These are phyloP conservation scores for Lipomyces starkeyi DNA, from an alignment of 805 yeast genomes.

Conservation along the genomic window DNA sequence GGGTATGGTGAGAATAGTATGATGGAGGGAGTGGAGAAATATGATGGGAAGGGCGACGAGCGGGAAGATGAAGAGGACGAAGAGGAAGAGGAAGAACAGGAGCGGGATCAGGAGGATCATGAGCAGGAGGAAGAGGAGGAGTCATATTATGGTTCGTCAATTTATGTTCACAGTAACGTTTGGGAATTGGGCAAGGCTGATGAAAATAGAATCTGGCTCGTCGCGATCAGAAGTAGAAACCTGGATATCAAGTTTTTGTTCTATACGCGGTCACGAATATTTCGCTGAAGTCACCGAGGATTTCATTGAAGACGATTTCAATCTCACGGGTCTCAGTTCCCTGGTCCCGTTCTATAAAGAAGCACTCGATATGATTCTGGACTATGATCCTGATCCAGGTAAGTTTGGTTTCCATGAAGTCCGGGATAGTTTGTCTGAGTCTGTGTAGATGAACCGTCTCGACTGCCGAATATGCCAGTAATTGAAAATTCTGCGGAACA, in stretches of 20 bases:
- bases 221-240: slow-evolving; percentile 61
- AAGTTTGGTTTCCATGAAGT: neutral
- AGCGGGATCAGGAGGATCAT: slow-evolving; percentile 32
- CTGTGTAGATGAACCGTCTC: slow-evolving; percentile 50
- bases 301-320: slow-evolving; percentile 95
- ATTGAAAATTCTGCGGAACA: slow-evolving; percentile 91
- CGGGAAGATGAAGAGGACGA: slow-evolving; percentile 14
- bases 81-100: slow-evolving; percentile 15
- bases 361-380: slow-evolving; percentile 88
- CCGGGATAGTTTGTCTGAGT: slow-evolving; percentile 44
- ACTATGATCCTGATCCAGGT: slow-evolving; percentile 65
- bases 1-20: slow-evolving; percentile 11
- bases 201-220: slow-evolving; percentile 34
- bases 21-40: slow-evolving; percentile 33
- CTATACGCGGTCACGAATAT: slow-evolving; percentile 82
- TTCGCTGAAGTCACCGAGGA: slow-evolving; percentile 91
- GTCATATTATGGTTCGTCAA: slow-evolving; percentile 32
- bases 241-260: slow-evolving; percentile 84
- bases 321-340: slow-evolving; percentile 83
- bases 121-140: slow-evolving; percentile 38
- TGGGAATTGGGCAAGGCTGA: slow-evolving; percentile 41
- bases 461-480: slow-evolving; percentile 70
- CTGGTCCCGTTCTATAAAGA: slow-evolving; percentile 90
- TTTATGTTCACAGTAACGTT: slow-evolving; percentile 35
- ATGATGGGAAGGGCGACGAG: neutral